Conservation (phyloP, 805 yeast genomes). For the Cyberlindnera subsufficiens region DNA sequence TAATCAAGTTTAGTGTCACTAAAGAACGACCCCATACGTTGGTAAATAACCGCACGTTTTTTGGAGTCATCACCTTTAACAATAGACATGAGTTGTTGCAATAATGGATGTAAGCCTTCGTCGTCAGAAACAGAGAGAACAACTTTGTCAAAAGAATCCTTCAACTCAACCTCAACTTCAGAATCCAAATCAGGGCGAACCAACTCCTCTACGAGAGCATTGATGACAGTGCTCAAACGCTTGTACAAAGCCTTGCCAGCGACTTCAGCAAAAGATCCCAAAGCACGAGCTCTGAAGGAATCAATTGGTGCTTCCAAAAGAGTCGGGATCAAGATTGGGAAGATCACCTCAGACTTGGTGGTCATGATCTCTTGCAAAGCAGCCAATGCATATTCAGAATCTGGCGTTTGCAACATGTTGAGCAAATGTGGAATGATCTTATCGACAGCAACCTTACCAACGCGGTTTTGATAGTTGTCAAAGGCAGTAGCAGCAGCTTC, state of each 20-base stretch:
- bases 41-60: constrained; percentile 58
- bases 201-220: constrained; percentile 61
- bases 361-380: constrained; percentile 93
- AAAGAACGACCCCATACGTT: constrained; percentile 70
- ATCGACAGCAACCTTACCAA: constrained; percentile 84
- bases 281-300: constrained; percentile 77
- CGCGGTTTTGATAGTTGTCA: constrained; percentile 74
- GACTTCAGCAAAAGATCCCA: constrained; percentile 82
- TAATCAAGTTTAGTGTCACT: constrained; percentile 60
- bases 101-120: constrained; percentile 77
- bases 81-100: constrained; percentile 72
- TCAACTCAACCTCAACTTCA: constrained; percentile 34
- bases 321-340: constrained; percentile 90
- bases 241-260: constrained; percentile 80
- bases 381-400: constrained; percentile 69
- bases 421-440: constrained; percentile 82
- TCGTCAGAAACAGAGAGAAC: constrained; percentile 66
- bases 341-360: constrained; percentile 80
- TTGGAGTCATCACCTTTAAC: constrained; percentile 69
- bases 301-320: constrained; percentile 78
- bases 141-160: constrained; percentile 59
- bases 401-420: constrained; percentile 54
- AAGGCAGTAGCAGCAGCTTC: constrained; percentile 90
- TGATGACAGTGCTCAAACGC: constrained; percentile 68
- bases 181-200: constrained; percentile 32